Conservation (phyloP, 495 filamentous ascomycete species). For the Letharia columbiana region DNA sequence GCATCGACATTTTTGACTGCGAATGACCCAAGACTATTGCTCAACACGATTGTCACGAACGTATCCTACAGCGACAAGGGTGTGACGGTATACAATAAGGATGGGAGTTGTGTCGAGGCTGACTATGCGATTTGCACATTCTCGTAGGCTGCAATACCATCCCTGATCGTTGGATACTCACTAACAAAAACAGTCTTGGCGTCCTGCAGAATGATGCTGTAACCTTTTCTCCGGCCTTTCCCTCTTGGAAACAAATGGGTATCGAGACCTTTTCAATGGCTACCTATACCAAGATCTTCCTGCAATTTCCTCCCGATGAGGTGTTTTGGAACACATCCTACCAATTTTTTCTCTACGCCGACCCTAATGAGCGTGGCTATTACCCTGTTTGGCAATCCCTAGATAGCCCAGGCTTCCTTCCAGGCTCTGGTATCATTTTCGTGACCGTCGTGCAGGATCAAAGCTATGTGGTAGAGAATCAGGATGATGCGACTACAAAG, state of each 20-base stretch:
- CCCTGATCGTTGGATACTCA: background rate
- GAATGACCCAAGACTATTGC: constrained; percentile 49
- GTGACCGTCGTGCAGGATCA: constrained; percentile 55
- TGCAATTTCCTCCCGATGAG: constrained; percentile 54
- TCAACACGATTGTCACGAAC: constrained; percentile 51
- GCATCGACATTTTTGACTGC: constrained; percentile 51
- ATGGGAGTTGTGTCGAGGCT: constrained; percentile 53
- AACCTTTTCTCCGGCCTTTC: constrained; percentile 51
- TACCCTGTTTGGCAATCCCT: constrained; percentile 68
- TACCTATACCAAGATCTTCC: constrained; percentile 73
- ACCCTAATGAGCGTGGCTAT: constrained; percentile 52
- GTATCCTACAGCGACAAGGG: constrained; percentile 47
- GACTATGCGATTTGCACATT: constrained; percentile 51
- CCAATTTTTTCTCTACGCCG: constrained; percentile 65
- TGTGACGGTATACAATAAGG: constrained; percentile 48
- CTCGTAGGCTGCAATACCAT: constrained; percentile 30
- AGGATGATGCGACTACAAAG: constrained; percentile 53
- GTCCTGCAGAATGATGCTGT: constrained; percentile 60
- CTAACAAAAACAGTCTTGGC: constrained; percentile 38
- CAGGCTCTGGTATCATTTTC: constrained; percentile 59
- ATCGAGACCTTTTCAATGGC: constrained; percentile 63
- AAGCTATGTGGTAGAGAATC: constrained; percentile 56
- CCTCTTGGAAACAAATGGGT: constrained; percentile 57
- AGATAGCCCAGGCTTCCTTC: constrained; percentile 48
- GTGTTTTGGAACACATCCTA: constrained; percentile 62